Evolutionary conservation across 345 rosid genomes (phyloP), one percentile per base, ranked within the genome.

Genomic region (Populus tremula): DNA sequence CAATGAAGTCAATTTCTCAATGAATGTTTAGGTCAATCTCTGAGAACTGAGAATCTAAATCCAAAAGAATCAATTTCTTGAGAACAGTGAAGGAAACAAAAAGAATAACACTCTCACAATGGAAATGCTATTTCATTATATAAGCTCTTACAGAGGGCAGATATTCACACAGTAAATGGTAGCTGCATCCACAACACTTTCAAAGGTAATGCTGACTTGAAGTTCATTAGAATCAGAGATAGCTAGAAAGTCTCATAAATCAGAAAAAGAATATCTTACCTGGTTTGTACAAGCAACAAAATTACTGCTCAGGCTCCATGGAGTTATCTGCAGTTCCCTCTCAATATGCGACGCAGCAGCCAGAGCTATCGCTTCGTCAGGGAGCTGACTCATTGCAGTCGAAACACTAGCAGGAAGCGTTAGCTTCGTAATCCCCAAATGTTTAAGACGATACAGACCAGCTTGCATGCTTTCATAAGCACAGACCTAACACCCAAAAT

Each of bases 311-410:
- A 95, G 87, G 85, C 89, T 95, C 99, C 99, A 93, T 54, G 98
- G 96, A 84, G 97, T 92, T 56, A 96, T 93, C 88, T 91, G 94
- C 81, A 96, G 83, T 85, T 93, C 99, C 85, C 99, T 87, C 84
- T 93, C 99, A 71, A 96, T 93, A 78, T 93, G 98, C 33, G 97
- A 92, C 39, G 98, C 99, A 87, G 94, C 98, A 84, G 99, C 99
- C 72, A 96, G 86, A 80, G 94, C 96, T 81, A 96, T 91, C 78
- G 98, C 97, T 86, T 93, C 98, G 49, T 85, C 94, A 72, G 99
- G 99, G 36, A 96, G 91, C 83, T 92, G 99, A 86, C 92, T 91
- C 94, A 89, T 82, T 77, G 99, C 98, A 65, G 85, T 84, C 61
- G 98, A 90, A 80, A 93, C 85, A 78, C 91, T 89, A 80, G 92